phyloP scores from a whole-genome alignment of 306 rosid species.

The Astragalus membranaceus region DNA sequence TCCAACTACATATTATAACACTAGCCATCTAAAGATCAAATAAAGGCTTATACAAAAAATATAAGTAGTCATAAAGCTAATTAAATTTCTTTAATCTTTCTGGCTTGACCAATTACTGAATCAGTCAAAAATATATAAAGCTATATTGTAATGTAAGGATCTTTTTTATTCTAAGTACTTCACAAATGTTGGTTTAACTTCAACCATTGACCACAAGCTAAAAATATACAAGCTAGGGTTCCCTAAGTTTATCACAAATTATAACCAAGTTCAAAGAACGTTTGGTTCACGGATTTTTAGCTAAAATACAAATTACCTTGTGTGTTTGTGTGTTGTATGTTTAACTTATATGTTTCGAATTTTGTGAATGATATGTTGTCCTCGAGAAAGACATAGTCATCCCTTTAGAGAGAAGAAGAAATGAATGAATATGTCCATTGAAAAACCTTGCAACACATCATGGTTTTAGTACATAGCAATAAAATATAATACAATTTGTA shows the following conservation, averaged over 20 bases:
- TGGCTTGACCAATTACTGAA: neutral
- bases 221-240: slow-evolving; percentile 28
- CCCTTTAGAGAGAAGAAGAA: slow-evolving; percentile 38
- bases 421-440: slow-evolving; percentile 14
- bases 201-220: slow-evolving; percentile 14
- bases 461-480: slow-evolving; percentile 21
- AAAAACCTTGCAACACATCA: neutral
- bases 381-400: slow-evolving; percentile 44
- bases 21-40: neutral
- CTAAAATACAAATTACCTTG: neutral
- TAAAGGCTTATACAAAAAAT: neutral
- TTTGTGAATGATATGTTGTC: slow-evolving; percentile 30
- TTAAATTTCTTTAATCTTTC: too few species aligned
- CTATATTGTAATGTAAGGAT: slow-evolving; percentile 8
- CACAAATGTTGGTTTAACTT: slow-evolving; percentile 3
- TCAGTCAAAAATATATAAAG: neutral
- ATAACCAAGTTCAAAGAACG: slow-evolving; percentile 27
- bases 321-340: neutral
- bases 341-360: slow-evolving; percentile 18
- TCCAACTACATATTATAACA: neutral
- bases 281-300: slow-evolving; percentile 26
- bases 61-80: neutral
- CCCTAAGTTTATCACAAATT: slow-evolving; percentile 17
- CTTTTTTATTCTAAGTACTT: neutral
- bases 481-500: neutral